These are phyloP conservation scores for Annulohypoxylon stygium DNA, from an alignment of 495 filamentous ascomycete species.

Conservation along the genomic window DNA sequence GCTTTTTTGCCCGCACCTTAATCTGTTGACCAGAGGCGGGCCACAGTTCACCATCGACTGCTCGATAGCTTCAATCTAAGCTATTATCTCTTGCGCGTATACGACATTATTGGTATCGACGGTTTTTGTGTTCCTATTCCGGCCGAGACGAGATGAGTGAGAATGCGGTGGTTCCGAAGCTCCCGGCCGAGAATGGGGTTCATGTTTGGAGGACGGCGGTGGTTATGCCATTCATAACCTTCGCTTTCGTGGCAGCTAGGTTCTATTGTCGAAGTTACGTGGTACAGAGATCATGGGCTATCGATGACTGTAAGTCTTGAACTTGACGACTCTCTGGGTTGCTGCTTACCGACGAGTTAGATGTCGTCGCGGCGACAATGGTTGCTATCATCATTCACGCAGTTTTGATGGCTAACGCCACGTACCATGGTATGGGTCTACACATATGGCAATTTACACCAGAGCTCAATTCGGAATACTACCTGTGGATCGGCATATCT, in stretches of 20 bases:
- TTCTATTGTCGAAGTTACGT: conserved; percentile 49
- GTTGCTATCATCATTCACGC: conserved; percentile 47
- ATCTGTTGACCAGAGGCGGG: conserved; percentile 15
- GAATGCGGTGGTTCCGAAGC: conserved; percentile 39
- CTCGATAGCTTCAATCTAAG: conserved; percentile 9
- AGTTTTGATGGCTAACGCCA: conserved; percentile 47
- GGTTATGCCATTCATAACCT: conserved; percentile 50
- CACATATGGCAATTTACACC: conserved; percentile 53
- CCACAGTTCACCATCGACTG: background rate
- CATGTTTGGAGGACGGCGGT: conserved; percentile 51
- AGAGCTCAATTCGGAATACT: conserved; percentile 50
- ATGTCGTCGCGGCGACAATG: conserved; percentile 50
- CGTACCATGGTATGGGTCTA: conserved; percentile 52
- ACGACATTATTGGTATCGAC: background rate
- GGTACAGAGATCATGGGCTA: conserved; percentile 33
- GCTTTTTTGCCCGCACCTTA: conserved; percentile 17
- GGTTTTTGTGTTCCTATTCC: conserved; percentile 18
- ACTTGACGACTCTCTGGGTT: background rate
- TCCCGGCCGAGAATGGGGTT: conserved; percentile 51
- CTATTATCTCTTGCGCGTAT: conserved; percentile 4
- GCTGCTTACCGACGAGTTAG: conserved; percentile 32
- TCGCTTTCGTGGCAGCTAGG: conserved; percentile 47
- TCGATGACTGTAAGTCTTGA: conserved; percentile 49
- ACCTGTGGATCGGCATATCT: conserved; percentile 56
- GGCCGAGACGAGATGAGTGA: conserved; percentile 37